Conservation (phyloP, 2,329 filamentous ascomycete genomes). For the Pseudocercospora macadamiae region DNA sequence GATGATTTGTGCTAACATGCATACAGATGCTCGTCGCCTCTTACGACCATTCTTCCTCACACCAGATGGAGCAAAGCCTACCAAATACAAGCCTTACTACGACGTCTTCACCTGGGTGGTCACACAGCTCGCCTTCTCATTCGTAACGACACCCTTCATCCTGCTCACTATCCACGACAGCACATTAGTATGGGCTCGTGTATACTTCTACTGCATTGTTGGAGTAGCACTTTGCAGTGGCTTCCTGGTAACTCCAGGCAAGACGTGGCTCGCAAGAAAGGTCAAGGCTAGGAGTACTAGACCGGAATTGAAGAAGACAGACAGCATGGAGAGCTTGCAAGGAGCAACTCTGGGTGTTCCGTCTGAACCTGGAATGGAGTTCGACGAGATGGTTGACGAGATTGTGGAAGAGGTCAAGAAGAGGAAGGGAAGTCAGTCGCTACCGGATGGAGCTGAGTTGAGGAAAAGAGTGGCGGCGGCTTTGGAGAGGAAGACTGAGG, state of each 20-base stretch:
- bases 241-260: conserved; percentile 81
- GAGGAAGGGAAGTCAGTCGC: conserved; percentile 49
- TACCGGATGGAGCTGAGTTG: conserved; percentile 52
- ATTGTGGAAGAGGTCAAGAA: conserved; percentile 72
- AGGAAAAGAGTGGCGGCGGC: conserved; percentile 56
- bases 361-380: conserved; percentile 72
- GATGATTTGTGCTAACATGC: conserved; percentile 7
- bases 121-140: conserved; percentile 83
- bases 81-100: conserved; percentile 79
- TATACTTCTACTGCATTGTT: conserved; percentile 85
- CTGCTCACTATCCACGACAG: conserved; percentile 74
- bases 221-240: conserved; percentile 66
- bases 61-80: conserved; percentile 69
- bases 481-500: conserved; percentile 33
- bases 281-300: conserved; percentile 42
- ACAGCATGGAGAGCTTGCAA: conserved; percentile 40
- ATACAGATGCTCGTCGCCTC: conserved; percentile 79
- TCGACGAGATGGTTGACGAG: conserved; percentile 78
- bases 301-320: conserved; percentile 32
- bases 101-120: conserved; percentile 74
- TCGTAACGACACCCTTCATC: conserved; percentile 81
- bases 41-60: conserved; percentile 92
- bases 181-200: conserved; percentile 75
- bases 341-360: conserved; percentile 73
- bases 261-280: conserved; percentile 50